phyloP scores from a whole-genome alignment of 257 asterid genomes.

The Osmanthus fragrans region DNA sequence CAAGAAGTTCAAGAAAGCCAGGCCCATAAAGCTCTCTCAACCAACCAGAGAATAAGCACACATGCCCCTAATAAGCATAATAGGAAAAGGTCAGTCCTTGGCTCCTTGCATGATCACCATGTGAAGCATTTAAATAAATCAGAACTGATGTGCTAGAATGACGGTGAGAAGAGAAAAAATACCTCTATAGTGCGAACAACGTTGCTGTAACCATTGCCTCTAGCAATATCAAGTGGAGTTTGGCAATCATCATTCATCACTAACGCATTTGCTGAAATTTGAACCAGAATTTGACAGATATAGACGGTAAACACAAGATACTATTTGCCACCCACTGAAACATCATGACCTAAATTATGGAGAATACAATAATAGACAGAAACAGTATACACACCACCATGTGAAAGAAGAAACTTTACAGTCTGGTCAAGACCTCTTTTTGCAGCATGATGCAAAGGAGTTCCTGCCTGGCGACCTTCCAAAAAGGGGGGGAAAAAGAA shows the following conservation, averaged over 20 bases:
- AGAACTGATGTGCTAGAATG: neutral
- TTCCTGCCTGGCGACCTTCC: constrained; percentile 86
- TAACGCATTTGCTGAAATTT: constrained; percentile 75
- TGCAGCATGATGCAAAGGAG: constrained; percentile 98
- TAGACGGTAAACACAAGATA: constrained; percentile 2
- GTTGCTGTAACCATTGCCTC: constrained; percentile 77
- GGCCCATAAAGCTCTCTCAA: constrained; percentile 85
- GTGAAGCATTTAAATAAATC: neutral
- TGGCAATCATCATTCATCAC: constrained; percentile 87
- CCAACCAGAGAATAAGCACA: constrained; percentile 95
- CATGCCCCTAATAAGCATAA: constrained; percentile 52
- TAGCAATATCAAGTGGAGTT: constrained; percentile 91
- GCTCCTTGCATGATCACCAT: neutral
- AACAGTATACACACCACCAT: constrained; percentile 62
- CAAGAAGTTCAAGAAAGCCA: constrained; percentile 73
- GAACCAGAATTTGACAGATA: constrained; percentile 11
- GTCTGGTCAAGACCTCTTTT: constrained; percentile 93
- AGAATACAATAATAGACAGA: neutral
- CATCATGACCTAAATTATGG: constrained; percentile 10
- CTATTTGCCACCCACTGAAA: constrained; percentile 22
- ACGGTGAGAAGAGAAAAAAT: constrained; percentile 15
- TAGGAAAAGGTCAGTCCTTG: neutral
- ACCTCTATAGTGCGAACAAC: constrained; percentile 95
- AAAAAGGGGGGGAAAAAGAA: constrained; percentile 10
- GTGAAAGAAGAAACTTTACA: constrained; percentile 80